Conservation (phyloP, 768 basidiomycete genomes). For the Tulasnella sp. region DNA sequence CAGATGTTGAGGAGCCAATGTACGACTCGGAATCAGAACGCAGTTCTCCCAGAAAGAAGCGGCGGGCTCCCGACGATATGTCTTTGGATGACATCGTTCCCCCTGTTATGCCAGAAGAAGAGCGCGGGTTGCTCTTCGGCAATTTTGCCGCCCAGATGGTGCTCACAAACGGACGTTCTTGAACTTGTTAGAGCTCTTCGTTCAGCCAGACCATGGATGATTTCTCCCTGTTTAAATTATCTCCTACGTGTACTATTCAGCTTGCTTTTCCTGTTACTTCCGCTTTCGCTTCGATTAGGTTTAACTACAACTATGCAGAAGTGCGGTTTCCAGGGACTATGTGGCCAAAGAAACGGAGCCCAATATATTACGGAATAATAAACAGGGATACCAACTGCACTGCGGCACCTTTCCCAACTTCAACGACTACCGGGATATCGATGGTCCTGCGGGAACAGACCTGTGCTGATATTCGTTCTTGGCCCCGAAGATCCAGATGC, state of each 20-base stretch:
- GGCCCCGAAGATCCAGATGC: background rate
- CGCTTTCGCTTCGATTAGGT: background rate
- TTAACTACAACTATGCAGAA: background rate
- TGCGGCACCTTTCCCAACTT: background rate
- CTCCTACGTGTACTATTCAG: background rate
- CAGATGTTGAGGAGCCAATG: slow-evolving; percentile 10
- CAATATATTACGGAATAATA: background rate
- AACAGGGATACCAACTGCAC: background rate
- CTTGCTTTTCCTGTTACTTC: background rate
- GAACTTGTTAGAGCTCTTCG: background rate
- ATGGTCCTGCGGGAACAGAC: background rate
- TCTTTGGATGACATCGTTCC: slow-evolving; percentile 12
- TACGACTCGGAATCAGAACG: slow-evolving; percentile 26
- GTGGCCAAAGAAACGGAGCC: background rate
- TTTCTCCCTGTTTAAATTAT: slow-evolving; percentile 3
- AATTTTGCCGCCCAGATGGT: background rate
- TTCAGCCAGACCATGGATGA: background rate
- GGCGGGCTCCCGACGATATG: slow-evolving; percentile 15
- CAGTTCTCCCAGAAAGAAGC: slow-evolving; percentile 24
- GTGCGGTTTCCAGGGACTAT: background rate
- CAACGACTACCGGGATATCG: background rate
- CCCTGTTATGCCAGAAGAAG: slow-evolving; percentile 15
- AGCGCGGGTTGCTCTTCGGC: slow-evolving; percentile 6
- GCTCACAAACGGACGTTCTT: background rate
- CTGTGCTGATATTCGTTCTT: background rate